These are phyloP conservation scores for Phytophthora uliginosa DNA, from an alignment of 352 stramenopile genomes.

Conservation along the genomic window DNA sequence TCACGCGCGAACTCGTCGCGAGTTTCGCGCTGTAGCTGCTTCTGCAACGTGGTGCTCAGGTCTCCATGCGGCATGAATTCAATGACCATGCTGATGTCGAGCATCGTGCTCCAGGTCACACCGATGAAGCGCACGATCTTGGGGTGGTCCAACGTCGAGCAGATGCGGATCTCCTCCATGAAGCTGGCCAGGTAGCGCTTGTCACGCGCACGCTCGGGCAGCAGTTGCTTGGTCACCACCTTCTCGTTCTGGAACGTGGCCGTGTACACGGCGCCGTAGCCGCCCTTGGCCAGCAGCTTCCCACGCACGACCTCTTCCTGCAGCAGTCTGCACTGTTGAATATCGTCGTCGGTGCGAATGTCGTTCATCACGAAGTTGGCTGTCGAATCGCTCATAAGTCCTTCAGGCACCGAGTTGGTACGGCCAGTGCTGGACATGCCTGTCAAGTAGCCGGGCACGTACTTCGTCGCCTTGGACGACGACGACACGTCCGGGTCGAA, in stretches of 20 bases:
- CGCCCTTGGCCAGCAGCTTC: conserved; percentile 56
- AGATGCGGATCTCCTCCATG: conserved; percentile 59
- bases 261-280: conserved; percentile 71
- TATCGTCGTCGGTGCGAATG: conserved; percentile 70
- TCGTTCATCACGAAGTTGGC: conserved; percentile 57
- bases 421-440: conserved; percentile 34
- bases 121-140: conserved; percentile 64
- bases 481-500: conserved; percentile 30
- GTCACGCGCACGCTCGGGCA: conserved; percentile 44
- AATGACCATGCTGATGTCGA: conserved; percentile 64
- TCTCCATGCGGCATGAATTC: conserved; percentile 63
- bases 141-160: conserved; percentile 47
- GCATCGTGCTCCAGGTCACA: conserved; percentile 60
- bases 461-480: conserved; percentile 42
- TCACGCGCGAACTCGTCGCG: conserved; percentile 33
- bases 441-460: conserved; percentile 29
- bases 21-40: conserved; percentile 38
- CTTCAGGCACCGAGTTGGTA: conserved; percentile 32
- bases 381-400: conserved; percentile 25
- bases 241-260: conserved; percentile 51
- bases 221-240: conserved; percentile 62
- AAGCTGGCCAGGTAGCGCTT: conserved; percentile 45
- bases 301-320: conserved; percentile 59
- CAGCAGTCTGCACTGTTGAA: conserved; percentile 61
- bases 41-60: conserved; percentile 48